Evolutionary conservation across 306 rosid species (phyloP).

Genomic region (Cucurbita pepo): DNA sequence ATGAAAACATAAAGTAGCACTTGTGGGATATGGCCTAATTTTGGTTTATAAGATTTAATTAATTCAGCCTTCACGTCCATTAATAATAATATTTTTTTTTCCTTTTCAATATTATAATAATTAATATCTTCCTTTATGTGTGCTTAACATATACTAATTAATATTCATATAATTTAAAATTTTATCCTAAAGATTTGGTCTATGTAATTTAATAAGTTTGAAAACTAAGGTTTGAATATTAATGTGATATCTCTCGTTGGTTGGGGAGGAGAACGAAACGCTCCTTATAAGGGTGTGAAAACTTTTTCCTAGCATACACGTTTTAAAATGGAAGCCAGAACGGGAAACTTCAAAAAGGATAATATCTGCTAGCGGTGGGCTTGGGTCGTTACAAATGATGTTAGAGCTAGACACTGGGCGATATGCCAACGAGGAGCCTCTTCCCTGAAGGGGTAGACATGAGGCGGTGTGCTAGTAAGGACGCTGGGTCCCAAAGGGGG

Average conservation of each 20-base stretch:
- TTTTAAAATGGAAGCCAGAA: too few relatives aligned
- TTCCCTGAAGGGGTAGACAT: too few relatives aligned
- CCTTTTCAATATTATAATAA: not conserved
- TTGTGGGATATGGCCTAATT: not conserved
- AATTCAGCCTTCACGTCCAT: not conserved
- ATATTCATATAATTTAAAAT: not conserved
- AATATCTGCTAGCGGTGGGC: too few relatives aligned
- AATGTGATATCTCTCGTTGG: not conserved
- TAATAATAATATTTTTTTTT: not conserved
- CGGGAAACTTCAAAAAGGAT: fast-evolving
- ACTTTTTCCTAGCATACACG: too few relatives aligned
- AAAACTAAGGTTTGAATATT: not conserved
- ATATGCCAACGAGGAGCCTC: too few relatives aligned
- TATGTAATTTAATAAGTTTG: not conserved
- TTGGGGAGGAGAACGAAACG: too few relatives aligned
- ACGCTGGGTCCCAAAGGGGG: too few relatives aligned
- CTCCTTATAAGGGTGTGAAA: too few relatives aligned
- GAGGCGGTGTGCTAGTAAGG: too few relatives aligned
- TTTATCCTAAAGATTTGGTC: not conserved
- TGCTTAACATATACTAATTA: not conserved
- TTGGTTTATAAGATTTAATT: not conserved
- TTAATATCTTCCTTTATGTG: not conserved
- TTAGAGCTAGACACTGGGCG: too few relatives aligned
- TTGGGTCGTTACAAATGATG: too few relatives aligned
- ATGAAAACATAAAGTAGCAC: not conserved